Base-by-base conservation (phyloP, 768 basidiomycete genomes). In the Boletus vinaceobasis region DNA sequence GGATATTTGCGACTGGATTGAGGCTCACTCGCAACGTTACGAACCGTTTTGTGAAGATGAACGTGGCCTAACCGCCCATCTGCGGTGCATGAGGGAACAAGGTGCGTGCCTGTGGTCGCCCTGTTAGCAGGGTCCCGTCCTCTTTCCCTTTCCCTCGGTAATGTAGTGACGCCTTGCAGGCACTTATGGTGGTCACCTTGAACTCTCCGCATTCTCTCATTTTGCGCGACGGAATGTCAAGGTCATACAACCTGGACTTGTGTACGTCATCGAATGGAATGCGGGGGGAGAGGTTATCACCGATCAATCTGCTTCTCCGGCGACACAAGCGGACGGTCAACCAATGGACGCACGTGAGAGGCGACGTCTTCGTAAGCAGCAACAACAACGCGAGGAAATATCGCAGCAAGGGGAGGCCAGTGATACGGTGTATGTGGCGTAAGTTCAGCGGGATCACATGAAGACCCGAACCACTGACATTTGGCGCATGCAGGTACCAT, bases 161-260 rank as follows among this genome's bases (percentile, higher is more conserved):
- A 48, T 38, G 36, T 60, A 59, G 48, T 65, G 48, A 55, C 62
- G 37, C 32, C 36, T 36, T 54, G 50, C 61, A 88, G 90, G 83
- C 29, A 95, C 93, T 2, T 96, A 95, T 57, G 94, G 93, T 39
- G 93, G 93, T 1, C 92, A 97, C 71, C 82, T 97, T 64, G 94
- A 97, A 70, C 78, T 97, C n/a, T 89, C 88, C 17, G 92, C 92
- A 1, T 96, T 94, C 68, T 87, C 94, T 4, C 90, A 93, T 61
- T 81, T 92, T 75, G 79, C 79, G 46, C 75, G 76, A 51, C 78
- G 87, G 31, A 81, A 92, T 64, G 87, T 97, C 69, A 96, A 96
- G 74, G 92, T 97, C 54, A 82, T 95, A 49, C 94, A 96, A 65
- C 93, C 94, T 0, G 91, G 90, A 2, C 78, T 97, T 33, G 88